Conservation (phyloP, 1,284 basidiomycete genomes). For the Sanghuangporus weigelae region DNA sequence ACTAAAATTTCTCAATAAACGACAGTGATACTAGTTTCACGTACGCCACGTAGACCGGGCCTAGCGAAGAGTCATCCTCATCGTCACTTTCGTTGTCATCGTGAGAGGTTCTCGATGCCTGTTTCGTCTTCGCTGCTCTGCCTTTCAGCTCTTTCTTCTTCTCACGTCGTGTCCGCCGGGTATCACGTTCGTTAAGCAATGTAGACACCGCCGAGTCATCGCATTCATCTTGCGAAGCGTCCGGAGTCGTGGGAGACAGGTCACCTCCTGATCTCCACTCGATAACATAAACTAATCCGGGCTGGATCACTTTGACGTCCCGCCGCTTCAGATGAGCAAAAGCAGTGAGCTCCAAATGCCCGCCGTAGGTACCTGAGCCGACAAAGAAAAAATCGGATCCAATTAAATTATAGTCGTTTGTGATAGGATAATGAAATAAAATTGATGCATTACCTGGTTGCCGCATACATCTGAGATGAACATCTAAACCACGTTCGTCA, state of each 20-base stretch:
- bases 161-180: conserved; percentile 32
- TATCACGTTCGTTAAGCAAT: conserved; percentile 29
- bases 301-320: conserved; percentile 88
- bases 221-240: conserved; percentile 11
- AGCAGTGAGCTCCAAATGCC: conserved; percentile 85
- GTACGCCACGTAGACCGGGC: conserved; percentile 74
- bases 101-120: conserved; percentile 27
- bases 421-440: conserved; percentile 2
- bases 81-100: conserved; percentile 27
- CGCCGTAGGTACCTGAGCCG: conserved; percentile 75
- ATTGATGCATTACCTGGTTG: conserved; percentile 49
- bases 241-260: conserved; percentile 20
- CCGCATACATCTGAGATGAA: conserved; percentile 71
- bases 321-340: conserved; percentile 78
- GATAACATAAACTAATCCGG: conserved; percentile 79
- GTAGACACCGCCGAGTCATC: conserved; percentile 19
- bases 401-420: conserved; percentile 8
- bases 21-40: conserved; percentile 29
- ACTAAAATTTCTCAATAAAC: conserved; percentile 16
- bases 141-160: conserved; percentile 31
- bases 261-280: conserved; percentile 60
- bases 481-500: conserved; percentile 70
- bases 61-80: conserved; percentile 23
- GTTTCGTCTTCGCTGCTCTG: conserved; percentile 21
- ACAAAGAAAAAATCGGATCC: not conserved